These are phyloP conservation scores for Tephrocybe sp. DNA, from an alignment of 768 basidiomycete species.

Conservation along the genomic window DNA sequence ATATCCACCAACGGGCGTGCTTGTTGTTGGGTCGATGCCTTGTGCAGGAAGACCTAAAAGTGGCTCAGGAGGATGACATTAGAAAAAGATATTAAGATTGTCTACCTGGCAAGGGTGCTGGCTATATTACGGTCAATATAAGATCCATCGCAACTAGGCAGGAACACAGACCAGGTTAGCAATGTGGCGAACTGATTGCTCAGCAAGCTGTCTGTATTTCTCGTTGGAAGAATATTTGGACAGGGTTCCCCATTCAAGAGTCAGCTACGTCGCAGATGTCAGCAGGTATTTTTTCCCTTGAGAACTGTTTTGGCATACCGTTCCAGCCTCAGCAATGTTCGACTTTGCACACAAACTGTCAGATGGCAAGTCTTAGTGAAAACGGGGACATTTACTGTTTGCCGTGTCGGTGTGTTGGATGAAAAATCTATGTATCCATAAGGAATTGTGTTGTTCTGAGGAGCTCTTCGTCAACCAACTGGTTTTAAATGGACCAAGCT, in stretches of 20 bases:
- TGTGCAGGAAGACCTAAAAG: slow-evolving; percentile 47
- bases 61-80: slow-evolving; percentile 33
- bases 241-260: slow-evolving; percentile 55
- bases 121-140: slow-evolving; percentile 17
- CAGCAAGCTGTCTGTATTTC: slow-evolving; percentile 54
- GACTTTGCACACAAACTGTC: slow-evolving; percentile 26
- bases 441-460: slow-evolving; percentile 37
- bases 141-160: neutral
- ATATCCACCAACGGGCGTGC: slow-evolving; percentile 45
- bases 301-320: slow-evolving; percentile 21
- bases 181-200: slow-evolving; percentile 50
- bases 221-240: slow-evolving; percentile 57
- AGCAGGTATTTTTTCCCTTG: neutral
- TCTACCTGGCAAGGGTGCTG: slow-evolving; percentile 30
- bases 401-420: slow-evolving; percentile 38
- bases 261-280: slow-evolving; percentile 33
- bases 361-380: neutral
- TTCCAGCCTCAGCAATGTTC: slow-evolving; percentile 60
- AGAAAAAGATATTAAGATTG: slow-evolving; percentile 9
- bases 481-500: neutral
- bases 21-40: slow-evolving; percentile 49
- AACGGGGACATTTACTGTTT: slow-evolving; percentile 19
- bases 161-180: slow-evolving; percentile 31
- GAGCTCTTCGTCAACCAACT: neutral
- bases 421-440: slow-evolving; percentile 39